Evolutionary conservation across 2,329 filamentous ascomycete genomes (phyloP).

Genomic region (Colletotrichum magnum): DNA sequence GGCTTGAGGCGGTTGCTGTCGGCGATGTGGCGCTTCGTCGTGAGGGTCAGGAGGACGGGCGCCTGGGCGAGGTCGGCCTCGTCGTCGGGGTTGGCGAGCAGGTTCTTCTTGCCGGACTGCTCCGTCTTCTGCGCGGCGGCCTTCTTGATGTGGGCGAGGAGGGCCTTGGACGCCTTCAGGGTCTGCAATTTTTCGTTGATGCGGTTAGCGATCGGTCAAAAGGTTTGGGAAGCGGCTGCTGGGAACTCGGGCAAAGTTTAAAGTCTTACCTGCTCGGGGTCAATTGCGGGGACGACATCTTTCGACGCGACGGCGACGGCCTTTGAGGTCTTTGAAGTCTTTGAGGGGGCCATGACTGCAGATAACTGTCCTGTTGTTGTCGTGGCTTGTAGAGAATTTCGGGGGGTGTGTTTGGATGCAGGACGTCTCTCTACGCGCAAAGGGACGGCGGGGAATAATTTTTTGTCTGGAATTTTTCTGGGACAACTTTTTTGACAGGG

Average conservation of each 20-base stretch:
- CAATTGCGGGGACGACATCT: slow-evolving; percentile 52
- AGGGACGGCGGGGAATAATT: slow-evolving; percentile 39
- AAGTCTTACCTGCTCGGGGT: slow-evolving; percentile 57
- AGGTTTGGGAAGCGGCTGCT: neutral
- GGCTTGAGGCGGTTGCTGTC: slow-evolving; percentile 88
- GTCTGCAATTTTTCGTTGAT: slow-evolving; percentile 55
- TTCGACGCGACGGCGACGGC: slow-evolving; percentile 50
- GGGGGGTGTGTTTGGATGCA: slow-evolving; percentile 19
- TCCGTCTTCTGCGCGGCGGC: slow-evolving; percentile 58
- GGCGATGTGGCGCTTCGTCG: slow-evolving; percentile 75
- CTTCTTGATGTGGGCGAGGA: slow-evolving; percentile 74
- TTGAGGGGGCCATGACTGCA: slow-evolving; percentile 57
- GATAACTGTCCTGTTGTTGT: slow-evolving; percentile 18
- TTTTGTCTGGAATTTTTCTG: slow-evolving; percentile 12
- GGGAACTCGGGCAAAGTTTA: neutral
- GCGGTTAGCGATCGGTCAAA: slow-evolving; percentile 28
- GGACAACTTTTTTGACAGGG: slow-evolving; percentile 23
- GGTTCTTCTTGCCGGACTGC: slow-evolving; percentile 66
- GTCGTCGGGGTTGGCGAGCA: slow-evolving; percentile 64
- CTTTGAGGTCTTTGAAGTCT: slow-evolving; percentile 52
- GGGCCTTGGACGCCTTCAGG: slow-evolving; percentile 74
- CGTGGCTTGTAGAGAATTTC: neutral
- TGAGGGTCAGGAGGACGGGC: slow-evolving; percentile 74
- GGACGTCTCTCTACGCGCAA: slow-evolving; percentile 3
- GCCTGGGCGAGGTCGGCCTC: slow-evolving; percentile 60